These are phyloP conservation scores for Metschnikowia kofuensis DNA, from an alignment of 805 yeast species.

Conservation along the genomic window DNA sequence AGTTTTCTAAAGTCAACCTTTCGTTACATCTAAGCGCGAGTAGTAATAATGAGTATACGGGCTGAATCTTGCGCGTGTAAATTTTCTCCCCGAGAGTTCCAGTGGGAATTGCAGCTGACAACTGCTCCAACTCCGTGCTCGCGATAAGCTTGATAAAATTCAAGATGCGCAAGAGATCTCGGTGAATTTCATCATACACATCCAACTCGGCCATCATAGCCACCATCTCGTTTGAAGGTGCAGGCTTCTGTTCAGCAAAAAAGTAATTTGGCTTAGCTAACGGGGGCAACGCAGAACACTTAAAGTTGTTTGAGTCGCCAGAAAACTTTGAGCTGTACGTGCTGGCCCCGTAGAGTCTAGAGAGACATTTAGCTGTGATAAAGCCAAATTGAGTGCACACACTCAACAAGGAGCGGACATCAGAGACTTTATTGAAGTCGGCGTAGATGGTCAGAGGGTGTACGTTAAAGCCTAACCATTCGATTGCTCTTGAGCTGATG, in stretches of 20 bases:
- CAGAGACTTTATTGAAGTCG: slow-evolving; percentile 11
- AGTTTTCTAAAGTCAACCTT: slow-evolving; percentile 1
- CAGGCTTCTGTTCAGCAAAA: slow-evolving; percentile 10
- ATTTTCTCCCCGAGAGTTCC: slow-evolving; percentile 10
- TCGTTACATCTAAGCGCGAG: slow-evolving; percentile 10
- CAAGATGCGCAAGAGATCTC: slow-evolving; percentile 8
- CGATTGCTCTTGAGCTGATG: slow-evolving; percentile 8
- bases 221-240: slow-evolving; percentile 2
- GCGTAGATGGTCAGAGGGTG: slow-evolving; percentile 4
- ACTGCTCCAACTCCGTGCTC: slow-evolving; percentile 5
- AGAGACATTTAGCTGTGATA: slow-evolving; percentile 1
- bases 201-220: slow-evolving; percentile 9
- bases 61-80: slow-evolving; percentile 10
- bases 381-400: slow-evolving; percentile 14
- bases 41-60: slow-evolving; percentile 7
- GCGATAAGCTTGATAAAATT: slow-evolving; percentile 1
- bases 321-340: background rate
- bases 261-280: slow-evolving; percentile 26
- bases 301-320: background rate
- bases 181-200: slow-evolving; percentile 12
- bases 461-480: background rate
- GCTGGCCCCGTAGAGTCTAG: slow-evolving; percentile 3
- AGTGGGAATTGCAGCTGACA: background rate
- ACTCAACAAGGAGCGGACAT: slow-evolving; percentile 9
- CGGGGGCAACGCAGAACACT: slow-evolving; percentile 23